Conservation (phyloP, 345 rosid genomes). For the Corchorus olitorius region DNA sequence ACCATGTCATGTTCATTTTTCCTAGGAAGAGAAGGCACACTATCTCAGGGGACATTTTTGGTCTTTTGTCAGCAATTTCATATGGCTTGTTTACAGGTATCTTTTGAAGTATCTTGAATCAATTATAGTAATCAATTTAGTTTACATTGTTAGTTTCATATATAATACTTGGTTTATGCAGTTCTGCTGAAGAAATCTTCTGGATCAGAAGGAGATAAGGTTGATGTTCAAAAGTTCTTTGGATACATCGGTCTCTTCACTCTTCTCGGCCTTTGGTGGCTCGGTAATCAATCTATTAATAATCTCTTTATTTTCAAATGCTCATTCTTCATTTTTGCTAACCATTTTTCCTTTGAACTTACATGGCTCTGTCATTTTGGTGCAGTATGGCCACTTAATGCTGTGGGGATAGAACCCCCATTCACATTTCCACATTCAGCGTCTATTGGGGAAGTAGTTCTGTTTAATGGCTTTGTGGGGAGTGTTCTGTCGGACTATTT, state of each 20-base stretch:
- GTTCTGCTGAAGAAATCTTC: slow-evolving; percentile 60
- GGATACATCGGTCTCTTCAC: slow-evolving; percentile 67
- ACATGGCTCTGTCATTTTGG: background rate
- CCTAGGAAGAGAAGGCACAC: slow-evolving; percentile 45
- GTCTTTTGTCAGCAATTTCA: slow-evolving; percentile 58
- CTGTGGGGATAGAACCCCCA: slow-evolving; percentile 56
- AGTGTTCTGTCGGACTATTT: slow-evolving; percentile 63
- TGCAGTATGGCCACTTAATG: slow-evolving; percentile 64
- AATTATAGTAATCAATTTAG: too few relatives aligned
- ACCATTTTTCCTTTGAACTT: background rate
- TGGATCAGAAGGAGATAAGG: slow-evolving; percentile 57
- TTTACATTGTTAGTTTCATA: background rate
- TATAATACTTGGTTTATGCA: slow-evolving; percentile 25
- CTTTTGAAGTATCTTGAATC: too few relatives aligned
- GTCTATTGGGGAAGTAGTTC: slow-evolving; percentile 39
- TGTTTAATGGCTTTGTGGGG: slow-evolving; percentile 54
- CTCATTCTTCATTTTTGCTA: background rate
- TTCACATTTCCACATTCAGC: slow-evolving; percentile 55
- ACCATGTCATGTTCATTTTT: slow-evolving; percentile 19
- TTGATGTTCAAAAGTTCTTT: slow-evolving; percentile 56
- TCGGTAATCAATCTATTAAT: slow-evolving; percentile 39
- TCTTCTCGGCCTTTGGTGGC: slow-evolving; percentile 72
- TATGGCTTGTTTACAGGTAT: slow-evolving; percentile 64
- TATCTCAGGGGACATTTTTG: slow-evolving; percentile 52
- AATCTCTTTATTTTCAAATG: background rate